Evolutionary conservation across 192 early-diverging fungal species (phyloP), one percentile per base, ranked within the genome.

Genomic region (Rhizophagus sp.): DNA sequence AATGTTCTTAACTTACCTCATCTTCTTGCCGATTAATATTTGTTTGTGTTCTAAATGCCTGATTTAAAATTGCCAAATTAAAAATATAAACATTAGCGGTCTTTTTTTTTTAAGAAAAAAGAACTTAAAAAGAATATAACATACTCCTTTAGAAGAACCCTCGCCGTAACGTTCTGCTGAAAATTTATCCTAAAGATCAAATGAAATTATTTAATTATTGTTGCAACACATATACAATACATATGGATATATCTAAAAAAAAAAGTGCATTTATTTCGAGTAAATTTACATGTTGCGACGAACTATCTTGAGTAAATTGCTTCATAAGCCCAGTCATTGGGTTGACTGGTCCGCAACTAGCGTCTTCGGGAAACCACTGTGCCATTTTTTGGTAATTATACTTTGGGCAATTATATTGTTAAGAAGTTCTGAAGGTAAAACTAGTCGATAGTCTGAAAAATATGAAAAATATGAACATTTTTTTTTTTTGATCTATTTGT

Each of bases 261-360:
- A 44, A 24, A 12, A 62, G 57, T 36, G 4, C 4, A 24, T 22
- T 34, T 25, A 24, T 22, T 34, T 25, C 22, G 4, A n/a, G 17
- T 25, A 19, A 47, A 24, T 39, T 41, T 89, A 90, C 95, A 89
- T 94, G 94, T 80, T 96, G 92, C 8, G 94, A 86, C 8, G 93
- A 94, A 50, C 90, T 87, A 82, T 96, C 95, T 66, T 91, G 87
- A 63, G 91, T 82, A 80, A 96, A 88, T 82, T 92, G 93, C 82
- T 97, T 96, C 87, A 92, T 90, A 75, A 97, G 89, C 4, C 89
- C 88, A 49, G 76, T 83, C 86, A 96, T 89, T 17, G 94, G 89
- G 80, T 95, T 97, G 19, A 87, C 87, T n/a, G 92, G 92, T 8
- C 92, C 93, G 78, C 93, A 94, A 62, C 94, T 93, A 62, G 92